Percentiles rank a stretch among this genome's conserved stretches.
phyloP scores from a whole-genome alignment of 345 rosid genomes.

The Anastatica hierochuntica region DNA sequence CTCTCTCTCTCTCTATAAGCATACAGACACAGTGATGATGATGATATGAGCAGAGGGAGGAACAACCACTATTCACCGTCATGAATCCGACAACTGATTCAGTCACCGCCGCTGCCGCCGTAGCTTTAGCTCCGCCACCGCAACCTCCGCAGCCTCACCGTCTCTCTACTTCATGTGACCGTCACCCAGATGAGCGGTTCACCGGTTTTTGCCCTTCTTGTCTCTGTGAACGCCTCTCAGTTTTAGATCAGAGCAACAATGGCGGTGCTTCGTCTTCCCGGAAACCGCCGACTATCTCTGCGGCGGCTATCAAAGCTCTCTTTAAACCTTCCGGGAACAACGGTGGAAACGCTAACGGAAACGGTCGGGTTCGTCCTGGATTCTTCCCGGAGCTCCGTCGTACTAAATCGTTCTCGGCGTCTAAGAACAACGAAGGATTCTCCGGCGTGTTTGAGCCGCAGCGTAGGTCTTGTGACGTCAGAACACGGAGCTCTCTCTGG shows the following conservation, averaged over 20 bases:
- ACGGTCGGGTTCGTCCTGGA: constrained; percentile 27
- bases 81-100: constrained; percentile 84
- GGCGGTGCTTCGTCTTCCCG: constrained; percentile 37
- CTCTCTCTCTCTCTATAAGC: constrained; percentile 9
- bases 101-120: constrained; percentile 20
- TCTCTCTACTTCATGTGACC: constrained; percentile 77
- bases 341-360: constrained; percentile 3
- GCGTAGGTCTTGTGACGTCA: constrained; percentile 90
- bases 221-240: constrained; percentile 96
- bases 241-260: constrained; percentile 50
- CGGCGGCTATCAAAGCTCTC: constrained; percentile 62
- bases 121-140: constrained; percentile 29
- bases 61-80: constrained; percentile 34
- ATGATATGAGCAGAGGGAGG: constrained; percentile 48
- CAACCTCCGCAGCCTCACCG: constrained; percentile 74
- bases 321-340: constrained; percentile 36
- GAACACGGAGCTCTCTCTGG: constrained; percentile 69
- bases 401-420: constrained; percentile 90
- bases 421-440: constrained; percentile 74
- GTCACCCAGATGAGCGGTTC: constrained; percentile 84
- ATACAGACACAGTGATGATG: constrained; percentile 17
- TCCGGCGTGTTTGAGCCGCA: constrained; percentile 90
- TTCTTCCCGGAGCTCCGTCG: constrained; percentile 95
- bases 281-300: constrained; percentile 42
- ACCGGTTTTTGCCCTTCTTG: constrained; percentile 95